Evolutionary conservation across 1,139 yeast genomes (phyloP), one percentile per base, ranked within the genome.

Genomic region (Scheffersomyces stambukii): DNA sequence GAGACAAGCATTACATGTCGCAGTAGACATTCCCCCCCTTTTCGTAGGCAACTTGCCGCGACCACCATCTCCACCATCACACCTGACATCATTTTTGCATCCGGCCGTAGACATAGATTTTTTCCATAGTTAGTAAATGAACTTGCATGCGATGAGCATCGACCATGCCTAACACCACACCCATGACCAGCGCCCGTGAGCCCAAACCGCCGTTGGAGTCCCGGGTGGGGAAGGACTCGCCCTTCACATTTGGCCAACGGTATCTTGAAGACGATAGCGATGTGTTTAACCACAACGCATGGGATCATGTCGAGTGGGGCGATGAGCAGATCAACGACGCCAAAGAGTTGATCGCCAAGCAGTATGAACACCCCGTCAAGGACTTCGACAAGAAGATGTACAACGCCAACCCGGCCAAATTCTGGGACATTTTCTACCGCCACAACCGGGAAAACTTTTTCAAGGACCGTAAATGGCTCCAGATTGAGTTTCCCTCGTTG

Each of bases 251-350:
- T 55, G 98, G 99, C 5, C 94, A 86, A 51, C 66, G 99, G 32
- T 75, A 61, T 41, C 64, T 91, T 36, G 72, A 71, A 5, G 75
- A 79, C 27, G 82, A 78, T 19, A 78, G 81, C 4, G 89, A 86
- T 24, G 95, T 93, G 1, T 91, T 95, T 77, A 74, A 75, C 40
- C 95, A 84, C 52, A 91, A 91, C 54, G 98, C 99, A 0, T 91
- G 99, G 81, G 99, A 91, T 53, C 95, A 93, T 52, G 96, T 88
- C 13, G 96, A 88, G 50, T 89, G 96, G 96, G 97, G 95, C 27
- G 88, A 82, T 28, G 95, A 86, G 44, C 97, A 93, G 52, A 60
- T 80, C 16, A 54, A 65, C 13, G 77, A 81, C 42, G 96, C 96
- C 3, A 72, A 83, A 50, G 78, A 70, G 43, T 76, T 81, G 54